Evolutionary conservation across 2,329 filamentous ascomycete genomes (phyloP), one percentile per base, ranked within the genome.

Genomic region (Chrysosporium keratinophilum): DNA sequence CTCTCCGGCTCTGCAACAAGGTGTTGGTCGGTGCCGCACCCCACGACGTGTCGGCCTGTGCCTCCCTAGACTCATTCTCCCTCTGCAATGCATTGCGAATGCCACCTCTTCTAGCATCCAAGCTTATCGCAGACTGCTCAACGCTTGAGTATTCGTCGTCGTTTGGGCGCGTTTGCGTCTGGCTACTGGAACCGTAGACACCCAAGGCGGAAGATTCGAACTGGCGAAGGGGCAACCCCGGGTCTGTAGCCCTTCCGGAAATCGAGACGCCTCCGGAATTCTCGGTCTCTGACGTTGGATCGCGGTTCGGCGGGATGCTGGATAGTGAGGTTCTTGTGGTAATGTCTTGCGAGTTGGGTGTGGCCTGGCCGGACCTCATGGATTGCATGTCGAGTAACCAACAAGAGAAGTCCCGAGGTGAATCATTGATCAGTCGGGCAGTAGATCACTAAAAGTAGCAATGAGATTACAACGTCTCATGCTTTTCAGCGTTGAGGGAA

Each of bases 401-500:
- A 71, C 68, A 54, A 71, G 67, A 40, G 72, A 72, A 31, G 65
- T 65, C 50, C 74, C 65, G 48, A 71, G 70, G 60, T 68, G 67
- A 63, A 67, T 74, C 72, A 75, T 76, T 66, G 62, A 66, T 62
- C 61, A 59, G 59, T 57, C 50, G 33, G 57, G 54, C 37, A 48
- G 56, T 57, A 63, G 60, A 58, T 50, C 56, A 51, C 54, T n/a
- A 45, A 48, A 50, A 56, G 54, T 45, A 50, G 53, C 23, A 49
- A 46, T 52, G n/a, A 44, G n/a, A 44, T 35, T 42, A 40, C 17
- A 23, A 31, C 34, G 20, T 53, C 50, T 47, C 50, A 53, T 53
- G 37, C 50, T 53, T 53, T 53, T 41, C 50, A 45, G 23, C 20
- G 37, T 10, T 14, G 42, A 12, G 15, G 12, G 28, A 43, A 51